Evolutionary conservation across 2,329 filamentous ascomycete species (phyloP).

Genomic region (Camillea tinctor): DNA sequence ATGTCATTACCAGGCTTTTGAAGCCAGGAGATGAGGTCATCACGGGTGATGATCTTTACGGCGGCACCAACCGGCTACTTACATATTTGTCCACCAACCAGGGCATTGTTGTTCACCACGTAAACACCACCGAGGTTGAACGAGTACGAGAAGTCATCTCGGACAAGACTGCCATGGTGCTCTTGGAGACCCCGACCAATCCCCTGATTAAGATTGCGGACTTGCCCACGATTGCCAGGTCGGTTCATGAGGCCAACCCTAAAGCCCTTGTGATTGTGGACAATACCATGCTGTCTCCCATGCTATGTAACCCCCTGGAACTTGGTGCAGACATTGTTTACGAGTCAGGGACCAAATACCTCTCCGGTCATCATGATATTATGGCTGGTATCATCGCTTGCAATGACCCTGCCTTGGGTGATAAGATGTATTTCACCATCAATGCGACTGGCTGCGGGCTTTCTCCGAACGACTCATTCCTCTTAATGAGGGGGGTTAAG

Average conservation of each 20-base stretch:
- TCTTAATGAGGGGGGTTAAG: constrained; percentile 93
- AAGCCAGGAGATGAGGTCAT: constrained; percentile 95
- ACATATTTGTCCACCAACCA: constrained; percentile 88
- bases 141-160: constrained; percentile 68
- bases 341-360: constrained; percentile 96
- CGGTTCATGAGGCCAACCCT: constrained; percentile 75
- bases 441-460: constrained; percentile 94
- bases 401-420: constrained; percentile 77
- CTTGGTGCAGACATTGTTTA: constrained; percentile 95
- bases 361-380: constrained; percentile 96
- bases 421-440: constrained; percentile 95
- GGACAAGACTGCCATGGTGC: constrained; percentile 87
- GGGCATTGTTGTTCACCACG: constrained; percentile 91
- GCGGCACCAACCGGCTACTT: constrained; percentile 88
- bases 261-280: constrained; percentile 86
- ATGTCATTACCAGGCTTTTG: constrained; percentile 90
- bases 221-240: constrained; percentile 73
- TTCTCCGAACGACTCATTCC: constrained; percentile 92
- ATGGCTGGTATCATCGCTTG: constrained; percentile 97
- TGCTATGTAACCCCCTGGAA: constrained; percentile 90
- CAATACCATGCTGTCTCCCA: constrained; percentile 98
- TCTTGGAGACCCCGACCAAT: constrained; percentile 95
- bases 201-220: constrained; percentile 98
- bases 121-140: constrained; percentile 83
- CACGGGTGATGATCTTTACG: constrained; percentile 95